phyloP scores from a whole-genome alignment of 352 stramenopile species.

The Sclerospora graminicola region DNA sequence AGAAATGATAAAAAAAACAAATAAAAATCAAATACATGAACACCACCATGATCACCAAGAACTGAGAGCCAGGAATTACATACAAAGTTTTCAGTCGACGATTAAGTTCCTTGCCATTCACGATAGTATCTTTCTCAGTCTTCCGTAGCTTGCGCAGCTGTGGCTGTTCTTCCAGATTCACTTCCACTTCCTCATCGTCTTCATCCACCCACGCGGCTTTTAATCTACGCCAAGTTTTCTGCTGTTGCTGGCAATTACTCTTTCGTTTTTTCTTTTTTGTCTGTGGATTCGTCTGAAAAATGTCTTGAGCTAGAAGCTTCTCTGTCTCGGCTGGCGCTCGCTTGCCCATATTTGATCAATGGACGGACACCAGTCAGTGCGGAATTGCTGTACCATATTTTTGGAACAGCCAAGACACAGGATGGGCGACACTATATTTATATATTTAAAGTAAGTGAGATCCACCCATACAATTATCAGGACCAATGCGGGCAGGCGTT shows the following conservation, averaged over 20 bases:
- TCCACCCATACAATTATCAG: neutral
- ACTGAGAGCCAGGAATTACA: constrained; percentile 4
- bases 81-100: constrained; percentile 76
- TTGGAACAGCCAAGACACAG: neutral
- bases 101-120: constrained; percentile 68
- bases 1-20: too few relatives aligned
- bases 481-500: neutral
- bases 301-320: constrained; percentile 37
- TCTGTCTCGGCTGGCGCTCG: constrained; percentile 30
- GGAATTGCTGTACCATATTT: neutral
- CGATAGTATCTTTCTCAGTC: constrained; percentile 50
- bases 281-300: constrained; percentile 33
- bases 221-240: constrained; percentile 6
- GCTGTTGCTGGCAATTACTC: constrained; percentile 9
- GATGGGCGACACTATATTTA: constrained; percentile 3
- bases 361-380: neutral
- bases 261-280: constrained; percentile 18
- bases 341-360: constrained; percentile 36
- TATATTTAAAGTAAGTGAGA: constrained; percentile 6
- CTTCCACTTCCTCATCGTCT: constrained; percentile 63
- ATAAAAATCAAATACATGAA: too few relatives aligned
- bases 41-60: too few relatives aligned
- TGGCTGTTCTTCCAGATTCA: constrained; percentile 56
- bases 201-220: constrained; percentile 82
- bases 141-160: constrained; percentile 81